Conservation (phyloP, 495 filamentous ascomycete species). For the Annulohypoxylon maeteangense region DNA sequence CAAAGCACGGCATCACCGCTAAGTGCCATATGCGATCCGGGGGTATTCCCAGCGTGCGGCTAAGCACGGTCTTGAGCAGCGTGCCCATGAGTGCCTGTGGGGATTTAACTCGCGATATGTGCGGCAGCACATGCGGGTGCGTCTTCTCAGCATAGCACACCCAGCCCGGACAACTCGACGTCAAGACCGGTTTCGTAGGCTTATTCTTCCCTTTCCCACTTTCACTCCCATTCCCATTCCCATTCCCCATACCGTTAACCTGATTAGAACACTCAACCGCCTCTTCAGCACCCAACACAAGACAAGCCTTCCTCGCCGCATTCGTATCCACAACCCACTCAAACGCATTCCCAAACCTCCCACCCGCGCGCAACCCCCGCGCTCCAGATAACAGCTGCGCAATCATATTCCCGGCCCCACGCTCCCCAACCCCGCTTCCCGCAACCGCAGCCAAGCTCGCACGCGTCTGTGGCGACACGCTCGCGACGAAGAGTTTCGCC, state of each 20-base stretch:
- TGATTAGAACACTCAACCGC: conserved; percentile 51
- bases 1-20: conserved; percentile 97
- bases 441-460: conserved; percentile 89
- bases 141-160: conserved; percentile 99
- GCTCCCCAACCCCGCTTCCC: conserved; percentile 75
- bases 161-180: conserved; percentile 95
- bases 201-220: conserved; percentile 6
- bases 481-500: conserved; percentile 83
- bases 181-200: conserved; percentile 75
- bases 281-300: conserved; percentile 86
- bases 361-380: conserved; percentile 73
- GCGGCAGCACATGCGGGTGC: conserved; percentile 89
- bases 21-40: conserved; percentile 91
- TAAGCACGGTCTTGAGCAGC: conserved; percentile 84
- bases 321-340: conserved; percentile 91
- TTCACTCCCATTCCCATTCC: not conserved
- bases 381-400: conserved; percentile 78
- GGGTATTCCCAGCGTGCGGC: conserved; percentile 72
- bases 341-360: conserved; percentile 78
- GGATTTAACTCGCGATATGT: conserved; percentile 90
- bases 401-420: conserved; percentile 82
- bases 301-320: conserved; percentile 75
- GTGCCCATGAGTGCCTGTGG: conserved; percentile 93
- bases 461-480: conserved; percentile 88
- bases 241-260: not conserved